Percentiles rank a stretch among this genome's conserved stretches.
These are phyloP conservation scores for Phytophthora hibernalis DNA, from an alignment of 352 stramenopile genomes.

Conservation along the genomic window DNA sequence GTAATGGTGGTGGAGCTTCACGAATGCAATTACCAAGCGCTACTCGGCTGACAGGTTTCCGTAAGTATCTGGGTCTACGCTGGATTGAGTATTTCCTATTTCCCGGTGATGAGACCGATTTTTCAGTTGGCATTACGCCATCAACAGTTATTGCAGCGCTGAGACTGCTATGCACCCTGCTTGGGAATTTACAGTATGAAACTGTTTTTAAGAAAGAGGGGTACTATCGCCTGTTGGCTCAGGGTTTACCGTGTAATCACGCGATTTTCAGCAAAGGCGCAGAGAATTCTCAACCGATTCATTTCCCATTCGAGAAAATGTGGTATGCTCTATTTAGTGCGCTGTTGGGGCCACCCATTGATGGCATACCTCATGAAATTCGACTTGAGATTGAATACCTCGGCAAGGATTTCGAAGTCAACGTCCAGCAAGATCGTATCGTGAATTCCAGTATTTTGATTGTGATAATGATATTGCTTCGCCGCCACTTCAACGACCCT, in stretches of 20 bases:
- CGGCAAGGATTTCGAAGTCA: slow-evolving; percentile 73
- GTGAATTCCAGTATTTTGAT: slow-evolving; percentile 57
- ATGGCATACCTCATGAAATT: slow-evolving; percentile 68
- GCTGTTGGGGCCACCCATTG: slow-evolving; percentile 63
- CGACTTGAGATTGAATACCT: slow-evolving; percentile 72
- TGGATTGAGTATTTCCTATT: slow-evolving; percentile 81
- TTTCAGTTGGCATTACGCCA: slow-evolving; percentile 44
- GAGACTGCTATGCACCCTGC: slow-evolving; percentile 54
- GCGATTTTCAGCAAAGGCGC: slow-evolving; percentile 26
- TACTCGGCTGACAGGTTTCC: slow-evolving; percentile 60
- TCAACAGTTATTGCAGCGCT: slow-evolving; percentile 64
- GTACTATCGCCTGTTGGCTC: slow-evolving; percentile 70
- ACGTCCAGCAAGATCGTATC: slow-evolving; percentile 62
- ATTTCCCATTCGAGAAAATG: slow-evolving; percentile 73
- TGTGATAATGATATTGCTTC: slow-evolving; percentile 63
- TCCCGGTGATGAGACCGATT: slow-evolving; percentile 36
- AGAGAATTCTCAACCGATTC: background rate
- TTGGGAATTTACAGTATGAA: slow-evolving; percentile 60
- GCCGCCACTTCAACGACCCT: slow-evolving; percentile 64
- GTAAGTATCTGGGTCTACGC: slow-evolving; percentile 61
- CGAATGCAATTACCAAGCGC: slow-evolving; percentile 57
- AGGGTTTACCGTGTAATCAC: slow-evolving; percentile 63
- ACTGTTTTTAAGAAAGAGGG: slow-evolving; percentile 67
- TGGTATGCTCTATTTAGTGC: slow-evolving; percentile 78
- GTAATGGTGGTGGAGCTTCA: slow-evolving; percentile 19